Evolutionary conservation across 164 flowering plant genomes (phyloP), one percentile per base, ranked within the genome.

Genomic region (Macadamia integrifolia): DNA sequence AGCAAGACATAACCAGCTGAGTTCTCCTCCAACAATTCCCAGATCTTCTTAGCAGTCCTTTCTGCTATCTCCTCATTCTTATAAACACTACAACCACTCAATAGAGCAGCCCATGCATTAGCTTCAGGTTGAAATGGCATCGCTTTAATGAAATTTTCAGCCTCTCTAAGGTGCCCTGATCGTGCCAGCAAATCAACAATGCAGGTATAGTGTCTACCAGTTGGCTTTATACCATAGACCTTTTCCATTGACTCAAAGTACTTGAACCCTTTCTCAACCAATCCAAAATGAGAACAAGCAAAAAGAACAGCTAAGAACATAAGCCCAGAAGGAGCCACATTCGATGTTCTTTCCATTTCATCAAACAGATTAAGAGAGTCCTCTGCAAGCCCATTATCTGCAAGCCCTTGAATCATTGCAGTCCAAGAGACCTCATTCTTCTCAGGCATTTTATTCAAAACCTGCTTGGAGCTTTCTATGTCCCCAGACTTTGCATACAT

Each of bases 401-500:
- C 88, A 52, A 87, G 86, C 67, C 87, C 89, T 65, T 86, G 89
- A 68, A 87, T 79, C 88, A 87, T 83, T 42, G 77, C 88, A 48
- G 84, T 83, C 87, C 88, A 89, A 48, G 84, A 72, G 8, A 85
- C 63, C 66, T 84, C 83, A 72, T 87, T 81, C 69, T 75, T 81
- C 43, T 68, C 71, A 0, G 73, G 69, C 87, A 88, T 85, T 71
- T 71, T 69, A 43, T 77, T 52, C 31, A 88, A 88, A 32, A 84
- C 73, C 69, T 10, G 57, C 68, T 43, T 81, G 46, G 87, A 71
- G 72, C 77, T 77, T 49, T 69, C 78, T 43, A 87, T 78, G 32
- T 83, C 82, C 40, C 94, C 91, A 35, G 81, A 87, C 70, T 86
- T 87, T 28, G 90, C 84, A 74, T 89, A 86, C 90, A 87, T 84